Evolutionary conservation across 2,329 filamentous ascomycete genomes (phyloP).

Genomic region (Coniochaeta pulveracea): DNA sequence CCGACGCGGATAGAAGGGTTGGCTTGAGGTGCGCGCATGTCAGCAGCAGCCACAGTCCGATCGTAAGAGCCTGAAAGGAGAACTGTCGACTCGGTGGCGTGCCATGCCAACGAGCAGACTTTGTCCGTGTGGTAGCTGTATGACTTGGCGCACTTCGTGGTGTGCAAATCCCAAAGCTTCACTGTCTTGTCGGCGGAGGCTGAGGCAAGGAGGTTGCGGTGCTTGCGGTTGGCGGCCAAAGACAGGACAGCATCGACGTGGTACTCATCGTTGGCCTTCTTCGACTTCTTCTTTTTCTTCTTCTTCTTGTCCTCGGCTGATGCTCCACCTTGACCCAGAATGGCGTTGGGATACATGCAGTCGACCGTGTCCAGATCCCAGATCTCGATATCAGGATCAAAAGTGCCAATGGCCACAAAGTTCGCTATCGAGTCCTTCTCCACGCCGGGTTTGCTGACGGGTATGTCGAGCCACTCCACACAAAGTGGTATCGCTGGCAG

Average conservation of each 20-base stretch:
- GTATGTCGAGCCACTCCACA: constrained; percentile 88
- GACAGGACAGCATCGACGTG: constrained; percentile 91
- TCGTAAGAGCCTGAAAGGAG: constrained; percentile 92
- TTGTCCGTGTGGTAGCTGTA: constrained; percentile 96
- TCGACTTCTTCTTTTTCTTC: constrained; percentile 78
- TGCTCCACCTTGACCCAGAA: constrained; percentile 66
- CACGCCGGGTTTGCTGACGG: constrained; percentile 60
- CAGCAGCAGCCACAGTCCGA: constrained; percentile 82
- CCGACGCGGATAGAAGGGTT: constrained; percentile 69
- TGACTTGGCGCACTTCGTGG: constrained; percentile 84
- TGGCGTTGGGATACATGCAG: constrained; percentile 96
- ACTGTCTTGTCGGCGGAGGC: constrained; percentile 94
- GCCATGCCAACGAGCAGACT: constrained; percentile 93
- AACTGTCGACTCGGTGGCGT: constrained; percentile 75
- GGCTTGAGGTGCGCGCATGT: constrained; percentile 87
- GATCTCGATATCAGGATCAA: constrained; percentile 97
- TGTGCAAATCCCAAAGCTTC: constrained; percentile 96
- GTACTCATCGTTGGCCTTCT: constrained; percentile 81
- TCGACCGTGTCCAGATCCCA: constrained; percentile 96
- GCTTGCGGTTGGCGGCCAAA: constrained; percentile 82
- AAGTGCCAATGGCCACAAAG: constrained; percentile 90
- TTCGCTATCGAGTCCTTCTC: constrained; percentile 64
- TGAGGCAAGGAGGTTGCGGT: constrained; percentile 88
- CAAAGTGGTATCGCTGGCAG: constrained; percentile 91
- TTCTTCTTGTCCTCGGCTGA: constrained; percentile 43